phyloP scores from a whole-genome alignment of 2,329 filamentous ascomycete species.

The Penicillium capsulatum region DNA sequence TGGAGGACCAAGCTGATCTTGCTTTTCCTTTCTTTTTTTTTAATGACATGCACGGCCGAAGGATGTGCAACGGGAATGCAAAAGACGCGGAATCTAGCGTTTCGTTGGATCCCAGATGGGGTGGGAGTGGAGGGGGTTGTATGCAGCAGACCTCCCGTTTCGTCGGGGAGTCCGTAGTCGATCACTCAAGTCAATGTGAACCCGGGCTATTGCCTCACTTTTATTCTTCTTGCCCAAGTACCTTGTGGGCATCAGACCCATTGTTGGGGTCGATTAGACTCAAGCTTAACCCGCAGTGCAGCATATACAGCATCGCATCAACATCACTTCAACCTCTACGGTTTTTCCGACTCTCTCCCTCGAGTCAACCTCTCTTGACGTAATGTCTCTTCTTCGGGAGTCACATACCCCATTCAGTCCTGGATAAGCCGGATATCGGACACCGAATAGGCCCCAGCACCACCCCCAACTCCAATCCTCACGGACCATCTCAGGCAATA shows the following conservation, averaged over 20 bases:
- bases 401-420: not conserved
- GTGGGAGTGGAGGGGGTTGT: not conserved
- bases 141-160: not conserved
- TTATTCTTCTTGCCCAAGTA: constrained; percentile 19
- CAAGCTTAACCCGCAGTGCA: constrained; percentile 11
- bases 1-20: constrained; percentile 1
- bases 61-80: not conserved
- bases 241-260: constrained; percentile 22
- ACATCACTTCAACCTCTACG: not conserved
- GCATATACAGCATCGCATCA: constrained; percentile 1
- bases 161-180: constrained; percentile 8
- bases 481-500: not conserved
- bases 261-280: constrained; percentile 11
- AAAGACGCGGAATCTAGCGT: not conserved
- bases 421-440: not conserved
- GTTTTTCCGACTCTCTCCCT: too few species aligned
- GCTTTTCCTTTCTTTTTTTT: too few species aligned
- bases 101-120: not conserved
- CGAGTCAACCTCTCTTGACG: too few species aligned
- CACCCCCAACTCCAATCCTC: not conserved
- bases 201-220: constrained; percentile 12
- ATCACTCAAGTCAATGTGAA: constrained; percentile 9
- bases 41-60: not conserved
- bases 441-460: not conserved
- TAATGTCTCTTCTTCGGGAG: constrained; percentile 1